Percentiles rank a stretch among this genome's conserved stretches.
Conservation (phyloP, 2,329 filamentous ascomycete species). For the Apiospora saccharicola region DNA sequence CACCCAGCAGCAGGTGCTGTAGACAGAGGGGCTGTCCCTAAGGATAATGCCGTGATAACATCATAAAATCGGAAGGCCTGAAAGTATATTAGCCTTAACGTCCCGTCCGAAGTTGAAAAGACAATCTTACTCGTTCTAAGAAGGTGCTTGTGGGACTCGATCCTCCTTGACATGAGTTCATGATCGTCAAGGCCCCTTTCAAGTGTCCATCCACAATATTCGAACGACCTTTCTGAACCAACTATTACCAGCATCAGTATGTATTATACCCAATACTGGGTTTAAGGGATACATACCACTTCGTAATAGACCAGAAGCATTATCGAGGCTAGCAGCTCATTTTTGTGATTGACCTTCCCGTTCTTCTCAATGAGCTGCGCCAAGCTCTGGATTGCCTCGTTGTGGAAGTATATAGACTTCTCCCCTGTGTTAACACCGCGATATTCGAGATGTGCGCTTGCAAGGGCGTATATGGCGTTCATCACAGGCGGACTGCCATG, state of each 20-base stretch:
- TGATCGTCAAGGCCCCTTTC: constrained; percentile 68
- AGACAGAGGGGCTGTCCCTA: constrained; percentile 64
- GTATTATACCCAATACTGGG: constrained; percentile 27
- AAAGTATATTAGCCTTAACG: constrained; percentile 33
- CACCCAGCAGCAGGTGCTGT: constrained; percentile 55
- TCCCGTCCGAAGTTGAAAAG: neutral
- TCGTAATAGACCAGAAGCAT: constrained; percentile 70
- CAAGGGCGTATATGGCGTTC: constrained; percentile 84
- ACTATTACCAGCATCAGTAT: constrained; percentile 45
- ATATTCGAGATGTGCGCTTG: constrained; percentile 83
- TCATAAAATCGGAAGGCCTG: constrained; percentile 72
- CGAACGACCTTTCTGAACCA: constrained; percentile 66
- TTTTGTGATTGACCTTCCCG: constrained; percentile 53
- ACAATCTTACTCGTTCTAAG: constrained; percentile 59
- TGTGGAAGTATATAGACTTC: constrained; percentile 66
- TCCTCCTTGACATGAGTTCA: constrained; percentile 55
- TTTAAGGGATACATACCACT: constrained; percentile 58
- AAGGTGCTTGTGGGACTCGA: constrained; percentile 62
- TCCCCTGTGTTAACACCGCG: constrained; percentile 60
- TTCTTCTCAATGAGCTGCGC: constrained; percentile 63
- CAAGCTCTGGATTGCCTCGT: constrained; percentile 64
- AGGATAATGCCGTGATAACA: constrained; percentile 68
- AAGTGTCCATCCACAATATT: constrained; percentile 68
- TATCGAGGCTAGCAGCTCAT: constrained; percentile 67
- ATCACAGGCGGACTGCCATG: constrained; percentile 67